phyloP scores from a whole-genome alignment of 2,329 filamentous ascomycete genomes.

The Curvularia sp. region DNA sequence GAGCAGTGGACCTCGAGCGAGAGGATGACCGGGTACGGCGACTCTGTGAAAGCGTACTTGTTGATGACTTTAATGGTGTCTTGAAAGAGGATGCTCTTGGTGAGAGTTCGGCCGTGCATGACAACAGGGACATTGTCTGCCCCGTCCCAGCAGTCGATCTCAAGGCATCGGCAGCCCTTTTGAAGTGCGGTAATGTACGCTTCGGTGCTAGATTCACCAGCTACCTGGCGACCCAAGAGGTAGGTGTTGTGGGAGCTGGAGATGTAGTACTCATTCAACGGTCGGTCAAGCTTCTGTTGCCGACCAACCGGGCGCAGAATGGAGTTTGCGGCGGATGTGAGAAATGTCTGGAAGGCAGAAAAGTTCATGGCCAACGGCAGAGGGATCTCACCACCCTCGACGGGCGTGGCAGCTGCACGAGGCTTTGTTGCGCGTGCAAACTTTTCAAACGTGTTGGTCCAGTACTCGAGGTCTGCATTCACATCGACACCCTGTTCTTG shows the following conservation, averaged over 20 bases:
- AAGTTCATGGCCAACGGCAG: constrained; percentile 73
- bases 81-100: constrained; percentile 84
- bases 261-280: constrained; percentile 96
- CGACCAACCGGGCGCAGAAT: constrained; percentile 68
- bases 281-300: constrained; percentile 74
- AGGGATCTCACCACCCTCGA: constrained; percentile 41
- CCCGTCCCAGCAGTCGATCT: constrained; percentile 98
- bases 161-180: constrained; percentile 90
- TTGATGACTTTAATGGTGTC: constrained; percentile 94
- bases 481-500: constrained; percentile 79
- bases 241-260: constrained; percentile 99
- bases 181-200: constrained; percentile 90
- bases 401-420: constrained; percentile 51
- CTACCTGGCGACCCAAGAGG: constrained; percentile 87
- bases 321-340: constrained; percentile 64
- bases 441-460: constrained; percentile 76
- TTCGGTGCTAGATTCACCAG: constrained; percentile 89
- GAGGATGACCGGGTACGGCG: constrained; percentile 88
- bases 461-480: constrained; percentile 67
- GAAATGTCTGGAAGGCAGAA: constrained; percentile 72
- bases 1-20: constrained; percentile 96
- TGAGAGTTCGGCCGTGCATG: constrained; percentile 88
- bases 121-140: constrained; percentile 86
- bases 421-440: constrained; percentile 59
- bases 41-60: constrained; percentile 89